A percentile compares a stretch with the other conserved stretches of the same genome.
Evolutionary conservation across 768 basidiomycete species (phyloP).

Genomic region (Mycena rebaudengoi): DNA sequence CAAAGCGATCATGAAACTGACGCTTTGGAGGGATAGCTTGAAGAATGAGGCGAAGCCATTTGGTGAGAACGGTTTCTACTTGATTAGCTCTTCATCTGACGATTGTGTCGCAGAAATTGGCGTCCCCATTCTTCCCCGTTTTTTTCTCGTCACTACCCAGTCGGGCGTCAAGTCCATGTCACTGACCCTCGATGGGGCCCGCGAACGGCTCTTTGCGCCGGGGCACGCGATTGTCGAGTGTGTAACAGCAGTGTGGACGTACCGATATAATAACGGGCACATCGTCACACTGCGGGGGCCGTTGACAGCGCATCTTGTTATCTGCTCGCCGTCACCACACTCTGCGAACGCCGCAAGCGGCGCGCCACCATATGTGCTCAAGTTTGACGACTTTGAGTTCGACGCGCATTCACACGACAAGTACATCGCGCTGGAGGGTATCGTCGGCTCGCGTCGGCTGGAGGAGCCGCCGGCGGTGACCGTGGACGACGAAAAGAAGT

Average conservation of each 20-base stretch:
- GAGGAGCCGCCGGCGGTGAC: conserved; percentile 40
- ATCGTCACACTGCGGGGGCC: conserved; percentile 80
- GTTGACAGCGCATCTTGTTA: conserved; percentile 69
- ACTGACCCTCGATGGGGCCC: conserved; percentile 79
- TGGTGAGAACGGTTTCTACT: conserved; percentile 56
- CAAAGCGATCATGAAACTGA: conserved; percentile 78
- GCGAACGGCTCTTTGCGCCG: conserved; percentile 62
- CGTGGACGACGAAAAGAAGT: conserved; percentile 63
- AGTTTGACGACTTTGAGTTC: conserved; percentile 79
- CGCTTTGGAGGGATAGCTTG: conserved; percentile 88
- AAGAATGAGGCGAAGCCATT: conserved; percentile 84
- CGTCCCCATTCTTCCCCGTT: conserved; percentile 80
- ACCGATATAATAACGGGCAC: conserved; percentile 82
- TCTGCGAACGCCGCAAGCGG: conserved; percentile 28
- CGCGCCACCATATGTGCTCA: conserved; percentile 49
- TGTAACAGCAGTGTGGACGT: conserved; percentile 80
- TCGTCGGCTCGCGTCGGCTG: conserved; percentile 57
- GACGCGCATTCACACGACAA: conserved; percentile 80
- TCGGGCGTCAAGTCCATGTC: conserved; percentile 88
- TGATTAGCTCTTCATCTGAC: conserved; percentile 8
- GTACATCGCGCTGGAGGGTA: conserved; percentile 70
- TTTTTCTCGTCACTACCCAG: conserved; percentile 85
- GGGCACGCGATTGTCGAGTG: conserved; percentile 74
- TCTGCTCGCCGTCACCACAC: conserved; percentile 41
- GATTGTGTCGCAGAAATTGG: conserved; percentile 73